Evolutionary conservation across 768 basidiomycete species (phyloP).

Genomic region (Boletus reticuloceps): DNA sequence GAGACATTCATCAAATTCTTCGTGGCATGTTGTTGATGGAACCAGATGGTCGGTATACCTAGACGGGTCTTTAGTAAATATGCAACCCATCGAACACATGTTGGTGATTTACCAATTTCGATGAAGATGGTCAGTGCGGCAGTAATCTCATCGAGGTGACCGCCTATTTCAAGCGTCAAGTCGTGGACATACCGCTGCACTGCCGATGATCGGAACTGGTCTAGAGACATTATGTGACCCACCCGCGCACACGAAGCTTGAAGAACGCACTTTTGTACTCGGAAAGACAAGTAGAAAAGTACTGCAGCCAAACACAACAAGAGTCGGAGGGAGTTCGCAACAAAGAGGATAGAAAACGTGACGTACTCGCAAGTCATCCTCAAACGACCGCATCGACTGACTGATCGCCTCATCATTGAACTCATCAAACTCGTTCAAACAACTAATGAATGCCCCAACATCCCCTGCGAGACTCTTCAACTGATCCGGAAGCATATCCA

Average conservation of each 20-base stretch:
- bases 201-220: conserved; percentile 47
- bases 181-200: conserved; percentile 54
- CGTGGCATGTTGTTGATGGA: conserved; percentile 49
- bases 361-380: conserved; percentile 45
- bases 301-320: conserved; percentile 28
- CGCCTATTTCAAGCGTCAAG: conserved; percentile 44
- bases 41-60: conserved; percentile 53
- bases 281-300: conserved; percentile 47
- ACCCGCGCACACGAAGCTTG: background rate
- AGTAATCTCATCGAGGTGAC: conserved; percentile 49
- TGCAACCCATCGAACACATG: background rate
- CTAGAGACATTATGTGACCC: conserved; percentile 23
- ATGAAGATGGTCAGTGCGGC: conserved; percentile 47
- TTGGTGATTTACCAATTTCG: conserved; percentile 41
- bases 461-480: conserved; percentile 44
- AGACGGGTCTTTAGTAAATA: background rate
- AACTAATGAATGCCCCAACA: conserved; percentile 45
- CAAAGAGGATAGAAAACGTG: background rate
- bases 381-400: conserved; percentile 44
- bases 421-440: conserved; percentile 53
- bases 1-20: conserved; percentile 48
- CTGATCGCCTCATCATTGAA: conserved; percentile 51
- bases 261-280: conserved; percentile 40
- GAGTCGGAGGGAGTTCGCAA: background rate
- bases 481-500: conserved; percentile 46